phyloP scores from a whole-genome alignment of 1,284 basidiomycete species.

The Thecaphora thlaspeos region DNA sequence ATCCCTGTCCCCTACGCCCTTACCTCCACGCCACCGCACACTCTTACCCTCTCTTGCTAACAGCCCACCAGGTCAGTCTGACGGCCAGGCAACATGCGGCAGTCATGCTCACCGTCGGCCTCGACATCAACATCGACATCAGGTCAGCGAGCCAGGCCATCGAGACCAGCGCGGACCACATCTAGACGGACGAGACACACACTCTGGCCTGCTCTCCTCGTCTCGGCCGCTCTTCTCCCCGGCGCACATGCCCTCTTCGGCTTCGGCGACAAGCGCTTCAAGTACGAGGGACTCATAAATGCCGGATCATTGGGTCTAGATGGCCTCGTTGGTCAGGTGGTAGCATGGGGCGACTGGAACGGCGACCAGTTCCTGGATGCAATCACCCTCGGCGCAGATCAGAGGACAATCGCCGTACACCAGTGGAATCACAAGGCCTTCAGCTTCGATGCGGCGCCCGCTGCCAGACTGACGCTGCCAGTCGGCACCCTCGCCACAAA shows the following conservation, averaged over 20 bases:
- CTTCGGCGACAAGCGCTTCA: constrained; percentile 67
- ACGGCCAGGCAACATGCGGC: too few species aligned
- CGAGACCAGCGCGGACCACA: too few species aligned
- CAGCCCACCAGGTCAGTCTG: too few species aligned
- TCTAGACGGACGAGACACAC: not conserved
- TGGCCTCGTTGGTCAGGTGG: constrained; percentile 68
- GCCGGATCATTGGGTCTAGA: constrained; percentile 76
- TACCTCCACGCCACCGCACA: too few species aligned
- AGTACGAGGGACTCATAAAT: constrained; percentile 76
- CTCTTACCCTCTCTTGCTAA: too few species aligned
- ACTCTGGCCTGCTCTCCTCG: constrained; percentile 6
- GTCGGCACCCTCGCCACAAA: constrained; percentile 62
- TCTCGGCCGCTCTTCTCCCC: constrained; percentile 3
- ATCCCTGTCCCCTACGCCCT: too few species aligned
- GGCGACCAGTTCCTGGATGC: constrained; percentile 80
- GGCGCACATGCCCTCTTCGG: constrained; percentile 32
- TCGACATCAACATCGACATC: too few species aligned
- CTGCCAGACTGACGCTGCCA: constrained; percentile 52
- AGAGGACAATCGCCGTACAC: constrained; percentile 72
- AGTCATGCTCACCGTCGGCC: too few species aligned
- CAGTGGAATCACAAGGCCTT: constrained; percentile 76
- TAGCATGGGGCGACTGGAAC: constrained; percentile 91
- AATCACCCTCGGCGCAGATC: constrained; percentile 71
- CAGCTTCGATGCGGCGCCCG: constrained; percentile 63
- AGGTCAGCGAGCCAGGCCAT: too few species aligned